Base-by-base conservation (phyloP, 371 early-diverging fungal genomes). In the Cokeromyces recurvatus region DNA sequence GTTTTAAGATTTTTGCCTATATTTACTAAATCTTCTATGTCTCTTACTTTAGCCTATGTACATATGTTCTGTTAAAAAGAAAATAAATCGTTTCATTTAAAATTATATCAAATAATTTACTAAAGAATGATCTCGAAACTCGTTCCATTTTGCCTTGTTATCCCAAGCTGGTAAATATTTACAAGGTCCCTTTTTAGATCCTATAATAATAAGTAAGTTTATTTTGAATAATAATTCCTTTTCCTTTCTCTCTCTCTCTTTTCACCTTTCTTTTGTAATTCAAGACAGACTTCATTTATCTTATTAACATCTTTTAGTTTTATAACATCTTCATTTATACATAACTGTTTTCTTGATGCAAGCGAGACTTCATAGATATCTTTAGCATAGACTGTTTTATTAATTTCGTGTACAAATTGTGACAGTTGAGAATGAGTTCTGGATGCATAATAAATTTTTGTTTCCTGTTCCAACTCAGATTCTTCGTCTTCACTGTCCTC, bases 371-470 rank as follows among this genome's bases (percentile, higher is more conserved):
- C 74, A 38, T 66, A 74, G 4, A 79, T 57, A 14, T 79, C 51
- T 2, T 79, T 74, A 0, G 69, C 71, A 54, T 88, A 91, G 4
- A 50, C 53, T 2, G 98, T 95, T 55, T 87, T 92, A 56, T 82
- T 77, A 2, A 97, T 53, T 62, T 98, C 95, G 37, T 77, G 67
- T 0, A 97, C 74, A 53, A 97, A 90, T 53, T 99, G 99, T 11
- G 84, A 72, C 8, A 98, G 64, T 64, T 99, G 99, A 4, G 94
- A 94, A 64, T 97, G 98, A 14, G 97, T 92, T 40, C 92, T 78
- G 10, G 92, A 92, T 19, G 86, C 84, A 57, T 89, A 92, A 52
- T 78, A 81, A 10, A 92, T 83, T 76, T 48, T 42, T 31, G 31
- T 48, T 25, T 51, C 29, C 15, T 41, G 10, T 24, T 47, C 21